Percentiles rank a stretch among this genome's conserved stretches.
Evolutionary conservation across 495 filamentous ascomycete species (phyloP).

Genomic region (Paragyromitra xinjiangensis): DNA sequence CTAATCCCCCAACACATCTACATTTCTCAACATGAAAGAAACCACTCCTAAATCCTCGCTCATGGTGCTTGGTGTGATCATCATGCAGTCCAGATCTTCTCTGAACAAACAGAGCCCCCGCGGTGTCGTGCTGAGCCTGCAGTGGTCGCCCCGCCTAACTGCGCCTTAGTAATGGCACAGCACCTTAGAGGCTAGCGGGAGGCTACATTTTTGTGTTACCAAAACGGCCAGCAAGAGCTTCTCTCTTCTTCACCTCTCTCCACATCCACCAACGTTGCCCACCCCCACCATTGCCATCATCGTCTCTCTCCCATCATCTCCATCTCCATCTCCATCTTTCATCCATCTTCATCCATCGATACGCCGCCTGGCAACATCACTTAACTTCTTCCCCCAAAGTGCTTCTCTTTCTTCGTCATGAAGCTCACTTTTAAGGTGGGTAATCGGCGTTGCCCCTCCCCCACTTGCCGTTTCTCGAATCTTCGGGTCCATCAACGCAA

Average conservation of each 20-base stretch:
- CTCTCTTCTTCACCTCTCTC: constrained; percentile 49
- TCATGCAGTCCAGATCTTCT: constrained; percentile 41
- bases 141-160: constrained; percentile 30
- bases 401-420: constrained; percentile 62
- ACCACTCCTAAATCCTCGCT: constrained; percentile 31
- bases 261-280: constrained; percentile 45
- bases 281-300: constrained; percentile 44
- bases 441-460: constrained; percentile 54
- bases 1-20: constrained; percentile 44
- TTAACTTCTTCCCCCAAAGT: constrained; percentile 24
- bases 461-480: constrained; percentile 45
- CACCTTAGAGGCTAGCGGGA: constrained; percentile 29
- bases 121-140: constrained; percentile 27
- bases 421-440: constrained; percentile 85
- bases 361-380: constrained; percentile 38
- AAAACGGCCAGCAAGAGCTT: constrained; percentile 49
- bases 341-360: constrained; percentile 43
- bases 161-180: constrained; percentile 45
- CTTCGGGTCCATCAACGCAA: constrained; percentile 47
- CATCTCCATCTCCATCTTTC: constrained; percentile 46
- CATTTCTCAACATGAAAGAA: constrained; percentile 51
- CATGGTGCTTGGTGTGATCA: constrained; percentile 30
- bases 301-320: constrained; percentile 38
- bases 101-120: constrained; percentile 48
- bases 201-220: constrained; percentile 54